Conservation (phyloP, 1,284 basidiomycete genomes). For the Coriolopsis trogii region DNA sequence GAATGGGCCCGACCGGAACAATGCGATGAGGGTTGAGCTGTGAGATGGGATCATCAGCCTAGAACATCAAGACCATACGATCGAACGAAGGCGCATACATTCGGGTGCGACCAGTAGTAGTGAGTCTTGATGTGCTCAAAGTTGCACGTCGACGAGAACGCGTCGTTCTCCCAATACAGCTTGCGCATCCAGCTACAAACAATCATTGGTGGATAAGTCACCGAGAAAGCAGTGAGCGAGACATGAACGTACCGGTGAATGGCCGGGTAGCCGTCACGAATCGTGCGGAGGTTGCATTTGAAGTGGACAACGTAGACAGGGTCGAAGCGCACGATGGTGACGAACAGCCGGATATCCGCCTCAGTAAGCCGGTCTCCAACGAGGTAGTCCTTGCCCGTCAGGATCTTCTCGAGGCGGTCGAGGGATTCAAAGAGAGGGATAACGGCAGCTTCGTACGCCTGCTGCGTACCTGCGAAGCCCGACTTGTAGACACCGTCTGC, state of each 20-base stretch:
- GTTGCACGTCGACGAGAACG: conserved; percentile 88
- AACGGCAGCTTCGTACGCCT: conserved; percentile 83
- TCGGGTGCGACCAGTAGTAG: conserved; percentile 77
- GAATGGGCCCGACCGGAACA: conserved; percentile 76
- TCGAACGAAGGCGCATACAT: conserved; percentile 44
- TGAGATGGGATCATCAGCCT: not conserved
- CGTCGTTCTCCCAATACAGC: conserved; percentile 89
- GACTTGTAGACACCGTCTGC: conserved; percentile 86
- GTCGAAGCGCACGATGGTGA: conserved; percentile 86
- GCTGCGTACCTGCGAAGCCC: conserved; percentile 85
- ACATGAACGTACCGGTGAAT: conserved; percentile 60
- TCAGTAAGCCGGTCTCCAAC: conserved; percentile 86
- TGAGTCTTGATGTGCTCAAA: conserved; percentile 89
- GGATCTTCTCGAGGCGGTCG: conserved; percentile 79
- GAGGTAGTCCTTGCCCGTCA: conserved; percentile 81
- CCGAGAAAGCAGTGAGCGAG: not conserved
- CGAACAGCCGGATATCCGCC: conserved; percentile 89
- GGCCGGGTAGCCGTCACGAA: conserved; percentile 80
- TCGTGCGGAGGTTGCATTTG: conserved; percentile 89
- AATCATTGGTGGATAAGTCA: not conserved
- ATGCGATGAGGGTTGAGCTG: conserved; percentile 63
- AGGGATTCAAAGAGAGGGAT: conserved; percentile 73
- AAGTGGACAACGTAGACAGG: conserved; percentile 92
- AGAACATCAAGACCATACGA: not conserved
- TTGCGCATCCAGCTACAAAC: conserved; percentile 75